Percentiles rank a stretch among this genome's conserved stretches.
Conservation (phyloP, 306 rosid species). For the Fragaria ananassa region DNA sequence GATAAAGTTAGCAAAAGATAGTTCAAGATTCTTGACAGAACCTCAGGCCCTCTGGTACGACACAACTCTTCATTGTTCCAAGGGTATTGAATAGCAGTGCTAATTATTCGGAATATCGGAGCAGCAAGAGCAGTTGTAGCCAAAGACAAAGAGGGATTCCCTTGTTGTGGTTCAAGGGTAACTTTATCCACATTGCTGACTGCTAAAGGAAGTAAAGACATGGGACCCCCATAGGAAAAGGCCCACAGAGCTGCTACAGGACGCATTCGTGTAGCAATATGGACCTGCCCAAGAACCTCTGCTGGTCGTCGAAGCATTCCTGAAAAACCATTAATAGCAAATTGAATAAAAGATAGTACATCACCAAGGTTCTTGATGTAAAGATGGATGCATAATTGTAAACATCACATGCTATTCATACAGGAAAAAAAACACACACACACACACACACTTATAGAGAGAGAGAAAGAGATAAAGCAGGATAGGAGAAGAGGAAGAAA, state of each 20-base stretch:
- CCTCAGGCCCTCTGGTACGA: conserved; percentile 88
- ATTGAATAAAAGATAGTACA: conserved; percentile 22
- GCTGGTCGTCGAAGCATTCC: conserved; percentile 92
- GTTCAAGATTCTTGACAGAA: conserved; percentile 86
- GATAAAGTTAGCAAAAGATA: conserved; percentile 79
- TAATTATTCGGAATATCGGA: conserved; percentile 77
- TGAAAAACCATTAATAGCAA: conserved; percentile 38
- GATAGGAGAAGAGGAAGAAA: not conserved
- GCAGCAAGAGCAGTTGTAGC: conserved; percentile 83
- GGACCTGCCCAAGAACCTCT: conserved; percentile 97
- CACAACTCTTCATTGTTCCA: conserved; percentile 82
- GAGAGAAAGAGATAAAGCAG: not conserved
- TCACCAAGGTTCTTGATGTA: conserved; percentile 7
- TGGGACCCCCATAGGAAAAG: conserved; percentile 88
- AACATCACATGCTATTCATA: not conserved
- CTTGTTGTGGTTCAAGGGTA: conserved; percentile 73
- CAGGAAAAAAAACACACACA: no score
- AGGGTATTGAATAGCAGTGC: conserved; percentile 68
- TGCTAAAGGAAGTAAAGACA: conserved; percentile 90
- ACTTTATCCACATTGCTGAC: conserved; percentile 61
- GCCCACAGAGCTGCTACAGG: conserved; percentile 95
- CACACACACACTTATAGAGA: not conserved
- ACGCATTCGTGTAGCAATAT: conserved; percentile 79
- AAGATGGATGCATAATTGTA: not conserved
- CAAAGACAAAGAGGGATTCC: conserved; percentile 52